Base-by-base conservation (phyloP, 2,329 filamentous ascomycete species). In the Sarocladiaceae sp. region DNA sequence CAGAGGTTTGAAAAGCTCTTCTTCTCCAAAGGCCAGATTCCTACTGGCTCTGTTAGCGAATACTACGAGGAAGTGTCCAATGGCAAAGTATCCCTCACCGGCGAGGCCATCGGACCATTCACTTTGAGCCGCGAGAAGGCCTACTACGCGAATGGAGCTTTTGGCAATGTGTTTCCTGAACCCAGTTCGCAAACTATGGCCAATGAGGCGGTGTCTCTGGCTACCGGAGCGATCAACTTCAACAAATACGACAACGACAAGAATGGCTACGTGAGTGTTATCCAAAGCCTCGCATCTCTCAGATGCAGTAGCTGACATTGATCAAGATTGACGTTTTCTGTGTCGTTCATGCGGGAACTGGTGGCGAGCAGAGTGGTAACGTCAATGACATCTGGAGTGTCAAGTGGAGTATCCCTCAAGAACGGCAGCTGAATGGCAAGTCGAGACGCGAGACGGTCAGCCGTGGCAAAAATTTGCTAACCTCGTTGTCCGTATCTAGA, bases 321-420 rank as follows among this genome's bases (percentile, higher is more conserved):
- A 11, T 18, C 8, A 5, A 48, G 44, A 48, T 48, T 15, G 44
- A 48, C 22, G 44, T 48, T 11, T 48, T 48, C 44, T 48, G 44
- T n/a, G 44, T 48, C 13, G 44, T 48, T 20, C 44, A 48, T 22
- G 44, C 44, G 10, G 44, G 44, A 20, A 48, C 44, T 3, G 44
- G 44, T 10, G 44, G 26, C 12, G 44, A 48, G 26, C 26, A 31
- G n/a, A 31, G 26, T 20, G 44, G 44, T 20, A 22, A 48, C n/a
- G 22, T 33, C 26, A 48, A 48, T 48, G 44, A 48, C 26, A 48
- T 48, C 44, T 48, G 44, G 44, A 48, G 44, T 20, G 44, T 48
- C 4, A 48, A 48, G 26, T 48, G 44, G 44, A 29, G 33, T 11
- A 48, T 48, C 44, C 44, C 44, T 20, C 17, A 48, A 33, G 44